Conservation (phyloP, 768 basidiomycete genomes). For the Coprinellus micaceus region DNA sequence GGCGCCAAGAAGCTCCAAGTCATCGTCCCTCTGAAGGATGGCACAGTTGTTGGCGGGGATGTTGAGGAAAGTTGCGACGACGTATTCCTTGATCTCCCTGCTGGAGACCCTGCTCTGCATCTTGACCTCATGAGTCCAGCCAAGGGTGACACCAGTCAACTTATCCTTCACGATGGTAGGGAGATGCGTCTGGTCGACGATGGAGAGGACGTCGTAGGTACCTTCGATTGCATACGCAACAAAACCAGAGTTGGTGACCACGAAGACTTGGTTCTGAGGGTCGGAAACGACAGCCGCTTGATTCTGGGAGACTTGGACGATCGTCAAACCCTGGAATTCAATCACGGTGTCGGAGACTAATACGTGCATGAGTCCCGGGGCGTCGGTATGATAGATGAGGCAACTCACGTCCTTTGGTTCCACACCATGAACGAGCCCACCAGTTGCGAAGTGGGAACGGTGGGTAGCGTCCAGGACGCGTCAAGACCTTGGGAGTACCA, state of each 20-base stretch:
- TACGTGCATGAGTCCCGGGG: background rate
- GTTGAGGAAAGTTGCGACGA: constrained; percentile 77
- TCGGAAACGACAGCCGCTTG: constrained; percentile 75
- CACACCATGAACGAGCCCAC: constrained; percentile 78
- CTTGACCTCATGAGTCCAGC: constrained; percentile 73
- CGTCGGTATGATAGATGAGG: too few relatives aligned
- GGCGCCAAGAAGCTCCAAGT: constrained; percentile 71
- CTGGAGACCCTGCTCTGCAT: constrained; percentile 60
- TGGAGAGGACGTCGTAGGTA: constrained; percentile 73
- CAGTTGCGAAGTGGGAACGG: constrained; percentile 73
- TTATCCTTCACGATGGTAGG: constrained; percentile 55
- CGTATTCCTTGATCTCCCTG: constrained; percentile 53
- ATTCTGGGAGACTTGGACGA: constrained; percentile 88
- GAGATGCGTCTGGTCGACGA: constrained; percentile 83
- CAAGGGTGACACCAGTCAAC: constrained; percentile 60
- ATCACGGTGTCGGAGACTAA: constrained; percentile 80
- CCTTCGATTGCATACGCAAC: constrained; percentile 76
- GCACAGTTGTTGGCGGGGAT: constrained; percentile 88
- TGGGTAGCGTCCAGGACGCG: constrained; percentile 75
- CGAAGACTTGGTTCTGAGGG: constrained; percentile 75
- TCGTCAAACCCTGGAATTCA: constrained; percentile 72
- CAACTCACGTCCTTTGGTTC: constrained; percentile 65
- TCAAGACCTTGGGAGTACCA: constrained; percentile 74
- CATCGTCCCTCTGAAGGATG: constrained; percentile 77
- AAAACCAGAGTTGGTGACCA: constrained; percentile 75